Base-by-base conservation (phyloP, 1,139 yeast species). In the Zygoascus sp. region DNA sequence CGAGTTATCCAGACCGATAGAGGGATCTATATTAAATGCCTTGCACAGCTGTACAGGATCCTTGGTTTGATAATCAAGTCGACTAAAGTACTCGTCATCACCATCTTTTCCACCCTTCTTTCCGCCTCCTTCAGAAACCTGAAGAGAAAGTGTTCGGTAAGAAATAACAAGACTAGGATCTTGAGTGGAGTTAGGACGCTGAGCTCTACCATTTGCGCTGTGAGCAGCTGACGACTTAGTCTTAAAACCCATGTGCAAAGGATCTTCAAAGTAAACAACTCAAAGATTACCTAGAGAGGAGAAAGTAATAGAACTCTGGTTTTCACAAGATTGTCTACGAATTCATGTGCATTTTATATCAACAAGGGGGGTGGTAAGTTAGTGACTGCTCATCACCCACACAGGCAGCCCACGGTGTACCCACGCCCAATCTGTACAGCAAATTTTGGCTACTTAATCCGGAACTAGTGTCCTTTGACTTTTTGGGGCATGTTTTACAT, bases 1-100 rank as follows among this genome's bases (percentile, higher is more conserved):
- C 50, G 63, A 58, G n/a, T 67, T 58, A 2, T 55, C 53, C 25
- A 72, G 63, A 15, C 63, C 57, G n/a, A 45, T 46, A 13, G 58
- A 57, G 25, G 69, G 58, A 10, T 53, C 55, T 6, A 47, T 52
- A 22, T 52, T 46, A 32, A 53, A 49, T 6, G 51, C 48, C 32
- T 50, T 47, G 21, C 53, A 49, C 7, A 50, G 40, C 13, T 30
- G 44, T 16, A 35, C 30, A 5, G 46, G 44, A 15, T 49, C 46
- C 16, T 45, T 42, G 5, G 38, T 37, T 32, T 54, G 58, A 36
- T 46, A 53, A 35, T 53, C 53, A 16, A 53, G 42, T 9, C 46
- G 49, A n/a, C 48, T 53, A 40, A 54, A 46, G 23, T 51, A 50
- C 7, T 36, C 53, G 21, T 51, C 45, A 27, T 36, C 40, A 8